Evolutionary conservation across 441 rosid species (phyloP), one percentile per base, ranked within the genome.

Genomic region (Arabidopsis hybrid): DNA sequence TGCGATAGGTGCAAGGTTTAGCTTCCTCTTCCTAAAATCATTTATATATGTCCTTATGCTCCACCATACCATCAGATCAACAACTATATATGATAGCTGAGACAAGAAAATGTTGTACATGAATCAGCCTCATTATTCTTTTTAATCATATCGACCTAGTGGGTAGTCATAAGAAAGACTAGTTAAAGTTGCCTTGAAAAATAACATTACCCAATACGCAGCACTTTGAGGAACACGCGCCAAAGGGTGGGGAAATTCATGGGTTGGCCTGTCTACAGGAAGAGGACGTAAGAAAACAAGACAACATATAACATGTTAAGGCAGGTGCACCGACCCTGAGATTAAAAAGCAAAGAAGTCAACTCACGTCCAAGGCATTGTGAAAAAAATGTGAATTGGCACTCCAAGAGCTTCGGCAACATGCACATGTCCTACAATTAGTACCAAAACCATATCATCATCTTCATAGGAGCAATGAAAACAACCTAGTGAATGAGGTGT

Each of bases 301-400:
- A 71, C 55, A 79, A 60, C 36, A 51, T 52, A 16, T 35, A 42
- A 52, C 34, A 50, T 5, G 16, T 7, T 29, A 12, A 46, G 58
- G 31, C 49, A 29, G 34, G 50, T 18, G 21, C 16, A 18, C 13
- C 4, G 7, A 51, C 21, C 31, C 8, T 45, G 59, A 65, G 52
- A 61, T 62, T 67, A 53, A 68, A 38, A 74, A 26, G 69, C 40
- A 79, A 57, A 43, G 16, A 65, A 77, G 53, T 69, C 49, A 77
- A 86, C 99, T 95, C 84, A 93, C 99, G 98, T 95, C 99, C 98
- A 95, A 50, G 99, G 99, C 99, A 95, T 95, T 60, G 99, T 95
- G 89, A 93, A 95, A 85, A 90, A 93, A 34, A 95, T 95, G 80
- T 95, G 99, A 74, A 95, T 86, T 50, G 98, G 99, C 62, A 91